A percentile compares a stretch with the other conserved stretches of the same genome.
Evolutionary conservation across 805 yeast genomes (phyloP).

Genomic region (Kluyveromyces lactis): DNA sequence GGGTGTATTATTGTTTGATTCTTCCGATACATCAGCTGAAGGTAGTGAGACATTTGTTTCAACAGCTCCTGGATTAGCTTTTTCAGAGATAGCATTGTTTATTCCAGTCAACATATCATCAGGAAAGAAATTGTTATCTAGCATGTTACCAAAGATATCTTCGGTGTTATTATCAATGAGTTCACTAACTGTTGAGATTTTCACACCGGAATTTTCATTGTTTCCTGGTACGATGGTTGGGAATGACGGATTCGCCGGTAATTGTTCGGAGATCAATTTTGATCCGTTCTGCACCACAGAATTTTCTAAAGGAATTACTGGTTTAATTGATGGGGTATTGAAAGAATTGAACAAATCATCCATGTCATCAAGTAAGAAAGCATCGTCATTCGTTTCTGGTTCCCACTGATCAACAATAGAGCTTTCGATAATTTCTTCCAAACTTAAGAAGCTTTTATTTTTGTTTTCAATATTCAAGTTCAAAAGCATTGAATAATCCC

Average conservation of each 20-base stretch:
- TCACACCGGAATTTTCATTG: not conserved
- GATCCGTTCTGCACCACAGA: not conserved
- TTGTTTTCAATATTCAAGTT: constrained; percentile 40
- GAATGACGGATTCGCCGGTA: not conserved
- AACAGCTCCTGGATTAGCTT: constrained; percentile 4
- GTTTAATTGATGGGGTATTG: not conserved
- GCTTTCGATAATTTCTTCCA: constrained; percentile 53
- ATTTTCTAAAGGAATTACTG: not conserved
- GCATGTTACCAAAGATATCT: not conserved
- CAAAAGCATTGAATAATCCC: constrained; percentile 49
- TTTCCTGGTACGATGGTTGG: not conserved
- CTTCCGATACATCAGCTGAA: not conserved
- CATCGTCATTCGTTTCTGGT: constrained; percentile 14
- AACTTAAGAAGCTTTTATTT: constrained; percentile 41
- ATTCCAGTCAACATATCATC: not conserved
- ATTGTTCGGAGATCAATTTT: not conserved
- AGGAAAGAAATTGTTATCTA: not conserved
- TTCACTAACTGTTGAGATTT: constrained; percentile 1
- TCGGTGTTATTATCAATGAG: constrained; percentile 2
- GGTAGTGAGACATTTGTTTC: not conserved
- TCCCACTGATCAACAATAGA: constrained; percentile 43
- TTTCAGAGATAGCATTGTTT: constrained; percentile 6
- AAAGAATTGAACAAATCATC: not conserved
- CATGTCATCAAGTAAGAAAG: constrained; percentile 1
- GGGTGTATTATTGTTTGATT: not conserved